These are phyloP conservation scores for Termitomyces sp. DNA, from an alignment of 768 basidiomycete species.

Conservation along the genomic window DNA sequence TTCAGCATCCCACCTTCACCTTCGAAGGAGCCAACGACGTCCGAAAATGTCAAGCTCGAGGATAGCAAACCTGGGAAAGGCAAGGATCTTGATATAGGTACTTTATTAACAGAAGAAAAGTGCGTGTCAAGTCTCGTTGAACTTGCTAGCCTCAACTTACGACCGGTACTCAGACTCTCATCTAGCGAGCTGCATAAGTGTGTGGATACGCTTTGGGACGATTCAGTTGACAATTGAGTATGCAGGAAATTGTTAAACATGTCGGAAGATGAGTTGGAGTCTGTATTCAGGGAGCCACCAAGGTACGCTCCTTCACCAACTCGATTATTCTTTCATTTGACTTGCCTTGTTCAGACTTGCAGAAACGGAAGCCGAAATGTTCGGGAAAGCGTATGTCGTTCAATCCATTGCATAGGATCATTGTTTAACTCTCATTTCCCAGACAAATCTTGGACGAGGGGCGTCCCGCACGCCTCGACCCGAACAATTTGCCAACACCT, in stretches of 20 bases:
- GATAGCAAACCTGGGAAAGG: neutral
- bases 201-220: neutral
- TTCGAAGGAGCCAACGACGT: neutral
- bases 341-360: slow-evolving; percentile 6
- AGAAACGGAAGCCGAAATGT: slow-evolving; percentile 16
- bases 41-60: neutral
- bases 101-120: slow-evolving; percentile 7
- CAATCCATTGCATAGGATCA: neutral
- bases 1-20: slow-evolving; percentile 1
- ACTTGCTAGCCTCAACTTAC: neutral
- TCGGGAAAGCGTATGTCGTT: slow-evolving; percentile 6
- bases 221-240: neutral
- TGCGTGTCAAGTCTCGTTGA: neutral
- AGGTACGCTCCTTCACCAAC: neutral
- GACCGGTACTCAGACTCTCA: neutral
- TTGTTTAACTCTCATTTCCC: neutral
- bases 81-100: neutral
- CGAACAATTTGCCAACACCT: slow-evolving; percentile 12
- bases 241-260: slow-evolving; percentile 4
- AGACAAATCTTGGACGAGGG: slow-evolving; percentile 5
- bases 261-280: slow-evolving; percentile 9
- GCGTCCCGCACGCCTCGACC: slow-evolving; percentile 10
- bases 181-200: slow-evolving; percentile 6
- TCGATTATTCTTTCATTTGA: neutral
- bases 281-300: slow-evolving; percentile 10